Conservation (phyloP, 495 filamentous ascomycete species). For the Penicillium ochrochloron region DNA sequence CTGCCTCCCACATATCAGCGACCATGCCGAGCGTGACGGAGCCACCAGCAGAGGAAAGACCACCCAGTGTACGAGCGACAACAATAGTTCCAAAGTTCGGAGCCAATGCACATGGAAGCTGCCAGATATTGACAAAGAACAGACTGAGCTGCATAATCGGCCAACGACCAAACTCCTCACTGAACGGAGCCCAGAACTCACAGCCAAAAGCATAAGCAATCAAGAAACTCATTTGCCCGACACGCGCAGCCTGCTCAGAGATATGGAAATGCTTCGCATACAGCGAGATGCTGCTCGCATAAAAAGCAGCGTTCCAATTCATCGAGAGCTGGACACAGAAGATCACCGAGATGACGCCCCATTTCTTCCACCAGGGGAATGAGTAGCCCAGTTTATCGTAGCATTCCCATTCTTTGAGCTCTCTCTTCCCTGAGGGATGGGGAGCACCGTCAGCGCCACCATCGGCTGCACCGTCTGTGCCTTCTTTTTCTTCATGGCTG, state of each 20-base stretch:
- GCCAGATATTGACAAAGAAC: slow-evolving; percentile 75
- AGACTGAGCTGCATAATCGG: slow-evolving; percentile 72
- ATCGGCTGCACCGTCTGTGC: slow-evolving; percentile 29
- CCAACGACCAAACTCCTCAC: slow-evolving; percentile 77
- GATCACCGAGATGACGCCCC: slow-evolving; percentile 73
- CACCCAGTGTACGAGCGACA: slow-evolving; percentile 67
- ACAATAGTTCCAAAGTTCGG: slow-evolving; percentile 71
- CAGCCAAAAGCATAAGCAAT: slow-evolving; percentile 79
- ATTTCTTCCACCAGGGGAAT: slow-evolving; percentile 72
- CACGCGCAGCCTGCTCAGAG: slow-evolving; percentile 65
- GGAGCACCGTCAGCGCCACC: slow-evolving; percentile 53
- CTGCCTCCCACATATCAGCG: slow-evolving; percentile 79
- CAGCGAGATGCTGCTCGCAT: slow-evolving; percentile 66
- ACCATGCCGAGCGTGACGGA: slow-evolving; percentile 85
- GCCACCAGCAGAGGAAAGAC: slow-evolving; percentile 75
- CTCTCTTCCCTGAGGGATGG: slow-evolving; percentile 46
- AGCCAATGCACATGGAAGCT: slow-evolving; percentile 71
- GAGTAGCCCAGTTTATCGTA: slow-evolving; percentile 67
- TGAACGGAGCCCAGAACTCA: slow-evolving; percentile 85
- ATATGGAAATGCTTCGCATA: slow-evolving; percentile 67
- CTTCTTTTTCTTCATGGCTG: slow-evolving; percentile 21
- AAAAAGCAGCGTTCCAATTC: slow-evolving; percentile 83
- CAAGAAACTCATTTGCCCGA: slow-evolving; percentile 73
- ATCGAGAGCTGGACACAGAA: slow-evolving; percentile 79
- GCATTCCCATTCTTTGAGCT: slow-evolving; percentile 64